Base-by-base conservation (phyloP, 768 basidiomycete genomes). In the Daedalea quercina region DNA sequence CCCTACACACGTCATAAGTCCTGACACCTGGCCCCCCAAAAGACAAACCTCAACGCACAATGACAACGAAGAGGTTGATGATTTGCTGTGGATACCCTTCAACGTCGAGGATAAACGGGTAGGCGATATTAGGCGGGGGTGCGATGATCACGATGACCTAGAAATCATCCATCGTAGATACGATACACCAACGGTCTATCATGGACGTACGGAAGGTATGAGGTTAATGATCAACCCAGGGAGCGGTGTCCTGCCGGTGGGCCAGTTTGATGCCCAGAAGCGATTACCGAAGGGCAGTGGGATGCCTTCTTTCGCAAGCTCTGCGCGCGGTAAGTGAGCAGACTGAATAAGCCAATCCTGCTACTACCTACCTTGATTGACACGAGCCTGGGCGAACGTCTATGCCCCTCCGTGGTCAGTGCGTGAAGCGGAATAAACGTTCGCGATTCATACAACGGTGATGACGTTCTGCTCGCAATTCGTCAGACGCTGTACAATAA, bases 251-350 rank as follows among this genome's bases (percentile, higher is more conserved):
- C 75, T 76, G 6, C 79, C 77, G 1, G 76, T 78, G 0, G 79
- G 79, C 80, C 79, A 80, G 59, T 81, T 82, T 0, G 78, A 79
- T 1, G 81, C 81, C 80, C 79, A 81, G 56, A 82, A 78, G 31
- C 63, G 71, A 55, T 78, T 81, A 2, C 78, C 78, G 50, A 80
- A 80, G 0, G 80, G 80, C 0, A 82, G 70, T n/a, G 80, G 80
- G 12, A 82, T 67, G 0, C 81, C 81, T 57, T 81, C 81, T 55
- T 83, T 83, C 6, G 81, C 81, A 2, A 83, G 73, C 45, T 82
- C 63, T 63, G 43, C 7, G 33, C 33, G 24, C 33, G 28, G 44
- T 40, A 7, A 6, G 6, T 40, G 7, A 40, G 37, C 37, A 40
- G 4, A 15, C 4, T 19, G 3, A 15, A 15, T 15, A 19, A 19